Percentiles rank a stretch among this genome's conserved stretches.
These are phyloP conservation scores for Heracleum sosnowskyi DNA, from an alignment of 129 eudicot genomes.

Conservation along the genomic window DNA sequence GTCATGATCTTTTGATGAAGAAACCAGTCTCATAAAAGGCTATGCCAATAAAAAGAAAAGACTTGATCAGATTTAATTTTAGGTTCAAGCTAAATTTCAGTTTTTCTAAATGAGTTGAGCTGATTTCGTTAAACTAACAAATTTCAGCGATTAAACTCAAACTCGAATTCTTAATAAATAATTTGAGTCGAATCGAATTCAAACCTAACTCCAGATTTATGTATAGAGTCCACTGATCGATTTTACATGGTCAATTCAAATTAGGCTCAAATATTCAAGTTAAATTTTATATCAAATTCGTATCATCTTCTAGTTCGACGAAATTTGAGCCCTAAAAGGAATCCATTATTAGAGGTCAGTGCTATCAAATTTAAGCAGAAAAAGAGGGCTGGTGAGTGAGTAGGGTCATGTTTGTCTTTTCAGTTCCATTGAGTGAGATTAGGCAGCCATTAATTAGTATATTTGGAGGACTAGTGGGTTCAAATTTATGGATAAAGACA, in stretches of 20 bases:
- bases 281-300: neutral
- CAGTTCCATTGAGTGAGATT: neutral
- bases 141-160: no score
- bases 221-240: no score
- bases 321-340: neutral
- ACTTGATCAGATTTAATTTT: neutral
- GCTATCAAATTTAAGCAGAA: conserved; percentile 3
- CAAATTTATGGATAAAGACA: neutral
- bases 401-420: conserved; percentile 12
- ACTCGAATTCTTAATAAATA: no score
- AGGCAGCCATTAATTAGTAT: conserved; percentile 5
- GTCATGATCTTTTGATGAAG: neutral
- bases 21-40: neutral
- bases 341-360: conserved; percentile 1
- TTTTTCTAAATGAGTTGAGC: neutral
- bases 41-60: neutral
- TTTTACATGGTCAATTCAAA: neutral
- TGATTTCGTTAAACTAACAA: neutral
- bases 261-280: neutral
- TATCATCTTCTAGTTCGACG: neutral
- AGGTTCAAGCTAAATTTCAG: no score
- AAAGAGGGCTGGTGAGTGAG: conserved; percentile 1
- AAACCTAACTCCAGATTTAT: no score
- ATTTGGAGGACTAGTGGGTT: conserved; percentile 6
- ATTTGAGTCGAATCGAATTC: no score